A percentile compares a stretch with the other conserved stretches of the same genome.
phyloP scores from a whole-genome alignment of 2,329 filamentous ascomycete species.

The Didymella glomerata region DNA sequence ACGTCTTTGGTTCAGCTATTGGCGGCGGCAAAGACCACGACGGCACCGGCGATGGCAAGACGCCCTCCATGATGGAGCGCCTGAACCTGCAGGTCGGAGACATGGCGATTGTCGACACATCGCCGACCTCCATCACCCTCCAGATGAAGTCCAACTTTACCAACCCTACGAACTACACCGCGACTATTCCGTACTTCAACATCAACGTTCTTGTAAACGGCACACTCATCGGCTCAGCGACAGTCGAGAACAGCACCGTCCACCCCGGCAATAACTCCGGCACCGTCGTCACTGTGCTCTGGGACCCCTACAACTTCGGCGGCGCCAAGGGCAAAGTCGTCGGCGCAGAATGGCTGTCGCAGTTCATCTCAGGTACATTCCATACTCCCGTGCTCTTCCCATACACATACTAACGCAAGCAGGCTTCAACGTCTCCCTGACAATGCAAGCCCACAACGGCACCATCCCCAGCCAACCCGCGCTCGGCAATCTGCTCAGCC shows the following conservation, averaged over 20 bases:
- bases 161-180: slow-evolving; percentile 89
- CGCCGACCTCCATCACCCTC: slow-evolving; percentile 73
- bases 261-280: slow-evolving; percentile 75
- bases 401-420: slow-evolving; percentile 10
- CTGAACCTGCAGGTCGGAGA: slow-evolving; percentile 72
- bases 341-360: slow-evolving; percentile 78
- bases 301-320: slow-evolving; percentile 73
- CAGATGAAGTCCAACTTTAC: slow-evolving; percentile 80
- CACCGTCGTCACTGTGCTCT: slow-evolving; percentile 72
- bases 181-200: slow-evolving; percentile 79
- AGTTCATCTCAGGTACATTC: slow-evolving; percentile 78
- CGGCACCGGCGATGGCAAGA: slow-evolving; percentile 19
- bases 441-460: slow-evolving; percentile 72
- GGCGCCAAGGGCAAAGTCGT: slow-evolving; percentile 68
- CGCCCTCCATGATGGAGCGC: slow-evolving; percentile 50
- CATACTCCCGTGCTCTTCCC: background rate
- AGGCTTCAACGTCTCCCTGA: slow-evolving; percentile 83
- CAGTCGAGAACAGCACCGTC: slow-evolving; percentile 69
- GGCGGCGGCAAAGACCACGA: slow-evolving; percentile 53
- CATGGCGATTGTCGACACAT: slow-evolving; percentile 76
- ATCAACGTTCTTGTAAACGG: slow-evolving; percentile 78
- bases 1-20: slow-evolving; percentile 48
- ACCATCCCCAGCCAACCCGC: slow-evolving; percentile 78
- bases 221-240: slow-evolving; percentile 78
- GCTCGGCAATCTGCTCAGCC: slow-evolving; percentile 76